These are phyloP conservation scores for Avena eriantha DNA, from an alignment of 176 grass and related monocot species.

Conservation along the genomic window DNA sequence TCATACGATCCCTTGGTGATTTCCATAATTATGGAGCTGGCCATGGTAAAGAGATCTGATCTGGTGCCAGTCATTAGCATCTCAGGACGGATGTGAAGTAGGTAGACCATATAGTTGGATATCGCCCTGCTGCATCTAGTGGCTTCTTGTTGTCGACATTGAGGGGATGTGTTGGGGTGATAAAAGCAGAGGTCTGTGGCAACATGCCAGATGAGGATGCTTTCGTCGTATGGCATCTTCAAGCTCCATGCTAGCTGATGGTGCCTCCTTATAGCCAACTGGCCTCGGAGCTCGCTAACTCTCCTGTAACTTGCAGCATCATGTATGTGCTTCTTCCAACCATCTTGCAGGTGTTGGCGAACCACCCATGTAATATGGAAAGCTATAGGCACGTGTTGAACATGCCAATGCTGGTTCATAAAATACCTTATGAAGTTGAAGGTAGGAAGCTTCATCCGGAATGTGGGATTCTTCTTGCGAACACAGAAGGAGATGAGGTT, in stretches of 20 bases:
- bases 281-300: not conserved
- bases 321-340: not conserved
- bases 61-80: not conserved
- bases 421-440: not conserved
- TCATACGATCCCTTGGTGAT: not conserved
- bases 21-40: not conserved
- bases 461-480: not conserved
- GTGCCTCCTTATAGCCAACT: not conserved
- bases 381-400: not conserved
- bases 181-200: not conserved
- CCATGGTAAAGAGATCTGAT: not conserved
- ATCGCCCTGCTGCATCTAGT: not conserved
- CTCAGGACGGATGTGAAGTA: not conserved
- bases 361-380: not conserved
- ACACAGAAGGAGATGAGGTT: not conserved
- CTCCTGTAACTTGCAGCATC: not conserved
- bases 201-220: not conserved
- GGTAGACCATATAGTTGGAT: not conserved
- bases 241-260: not conserved
- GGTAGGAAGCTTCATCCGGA: not conserved
- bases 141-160: not conserved
- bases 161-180: not conserved
- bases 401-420: not conserved
- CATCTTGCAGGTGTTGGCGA: not conserved
- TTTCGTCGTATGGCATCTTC: not conserved